These are phyloP conservation scores for Aspergillus biplanus DNA, from an alignment of 495 filamentous ascomycete species.

Conservation along the genomic window DNA sequence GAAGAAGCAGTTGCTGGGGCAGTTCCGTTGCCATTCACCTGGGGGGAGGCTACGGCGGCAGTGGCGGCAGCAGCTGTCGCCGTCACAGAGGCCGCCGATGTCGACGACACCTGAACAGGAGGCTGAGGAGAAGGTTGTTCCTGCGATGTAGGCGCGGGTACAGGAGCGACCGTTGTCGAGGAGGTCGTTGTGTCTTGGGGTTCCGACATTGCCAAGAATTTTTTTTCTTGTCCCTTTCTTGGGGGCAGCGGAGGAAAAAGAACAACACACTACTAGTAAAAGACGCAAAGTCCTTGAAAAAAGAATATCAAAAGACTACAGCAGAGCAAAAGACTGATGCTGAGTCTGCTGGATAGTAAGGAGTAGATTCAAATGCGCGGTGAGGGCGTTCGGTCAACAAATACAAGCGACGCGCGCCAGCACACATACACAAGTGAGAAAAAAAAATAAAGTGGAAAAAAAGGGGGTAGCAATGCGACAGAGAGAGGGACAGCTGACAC, in stretches of 20 bases:
- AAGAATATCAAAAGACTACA: not conserved
- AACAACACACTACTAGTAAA: constrained; percentile 16
- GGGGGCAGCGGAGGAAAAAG: constrained; percentile 27
- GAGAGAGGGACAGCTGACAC: constrained; percentile 1
- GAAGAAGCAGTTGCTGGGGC: constrained; percentile 13
- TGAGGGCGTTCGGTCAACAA: constrained; percentile 10
- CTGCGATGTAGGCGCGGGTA: constrained; percentile 32
- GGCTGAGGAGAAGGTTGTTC: constrained; percentile 30
- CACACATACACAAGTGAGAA: not conserved
- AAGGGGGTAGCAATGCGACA: constrained; percentile 2
- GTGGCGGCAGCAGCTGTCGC: constrained; percentile 52
- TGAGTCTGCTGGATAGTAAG: not conserved
- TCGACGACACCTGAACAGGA: constrained; percentile 34
- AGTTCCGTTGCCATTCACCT: constrained; percentile 35
- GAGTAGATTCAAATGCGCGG: constrained; percentile 7
- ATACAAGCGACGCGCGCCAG: constrained; percentile 15
- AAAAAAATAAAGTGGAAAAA: constrained; percentile 5
- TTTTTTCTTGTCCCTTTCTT: constrained; percentile 32
- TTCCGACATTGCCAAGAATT: constrained; percentile 40
- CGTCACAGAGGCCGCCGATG: constrained; percentile 42
- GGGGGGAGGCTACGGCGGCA: constrained; percentile 45
- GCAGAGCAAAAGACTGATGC: not conserved
- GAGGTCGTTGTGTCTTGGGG: constrained; percentile 29
- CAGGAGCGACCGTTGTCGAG: constrained; percentile 30
- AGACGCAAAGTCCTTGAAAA: constrained; percentile 9